These are phyloP conservation scores for Globisporangium solare DNA, from an alignment of 352 stramenopile species.

Conservation along the genomic window DNA sequence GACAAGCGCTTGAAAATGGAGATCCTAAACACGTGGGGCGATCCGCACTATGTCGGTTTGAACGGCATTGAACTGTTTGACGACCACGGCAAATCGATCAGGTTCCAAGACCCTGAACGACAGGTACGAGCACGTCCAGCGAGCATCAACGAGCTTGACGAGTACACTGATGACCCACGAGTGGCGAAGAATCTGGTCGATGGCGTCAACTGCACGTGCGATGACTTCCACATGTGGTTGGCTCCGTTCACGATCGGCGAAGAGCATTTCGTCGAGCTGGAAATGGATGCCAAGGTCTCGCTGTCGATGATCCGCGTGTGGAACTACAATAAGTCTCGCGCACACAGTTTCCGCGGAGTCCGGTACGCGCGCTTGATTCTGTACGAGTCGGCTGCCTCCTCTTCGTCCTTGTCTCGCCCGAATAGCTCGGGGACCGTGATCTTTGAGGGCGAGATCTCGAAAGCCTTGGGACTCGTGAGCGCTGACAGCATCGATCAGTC, in stretches of 20 bases:
- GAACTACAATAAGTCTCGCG: conserved; percentile 93
- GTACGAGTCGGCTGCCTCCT: conserved; percentile 9
- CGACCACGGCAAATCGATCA: conserved; percentile 47
- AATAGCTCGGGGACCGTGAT: conserved; percentile 25
- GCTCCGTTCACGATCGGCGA: conserved; percentile 64
- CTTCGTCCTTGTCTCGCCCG: not conserved
- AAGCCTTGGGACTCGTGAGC: conserved; percentile 62
- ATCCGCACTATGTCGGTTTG: conserved; percentile 87
- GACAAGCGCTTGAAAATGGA: conserved; percentile 62
- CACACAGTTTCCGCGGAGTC: conserved; percentile 72
- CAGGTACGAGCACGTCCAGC: conserved; percentile 65
- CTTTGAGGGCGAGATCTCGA: conserved; percentile 84
- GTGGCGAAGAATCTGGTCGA: conserved; percentile 78
- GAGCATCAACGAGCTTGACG: conserved; percentile 88
- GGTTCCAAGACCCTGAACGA: conserved; percentile 32
- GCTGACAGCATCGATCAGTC: conserved; percentile 44
- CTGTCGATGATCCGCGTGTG: conserved; percentile 87
- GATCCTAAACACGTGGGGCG: conserved; percentile 86
- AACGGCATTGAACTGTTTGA: conserved; percentile 89
- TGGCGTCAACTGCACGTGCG: conserved; percentile 83
- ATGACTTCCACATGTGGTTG: conserved; percentile 91
- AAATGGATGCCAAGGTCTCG: conserved; percentile 28
- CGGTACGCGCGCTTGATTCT: conserved; percentile 55
- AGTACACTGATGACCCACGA: conserved; percentile 77
- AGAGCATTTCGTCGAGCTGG: conserved; percentile 51